Evolutionary conservation across 2,329 filamentous ascomycete genomes (phyloP).

Genomic region (Phaeomoniella chlamydospora): DNA sequence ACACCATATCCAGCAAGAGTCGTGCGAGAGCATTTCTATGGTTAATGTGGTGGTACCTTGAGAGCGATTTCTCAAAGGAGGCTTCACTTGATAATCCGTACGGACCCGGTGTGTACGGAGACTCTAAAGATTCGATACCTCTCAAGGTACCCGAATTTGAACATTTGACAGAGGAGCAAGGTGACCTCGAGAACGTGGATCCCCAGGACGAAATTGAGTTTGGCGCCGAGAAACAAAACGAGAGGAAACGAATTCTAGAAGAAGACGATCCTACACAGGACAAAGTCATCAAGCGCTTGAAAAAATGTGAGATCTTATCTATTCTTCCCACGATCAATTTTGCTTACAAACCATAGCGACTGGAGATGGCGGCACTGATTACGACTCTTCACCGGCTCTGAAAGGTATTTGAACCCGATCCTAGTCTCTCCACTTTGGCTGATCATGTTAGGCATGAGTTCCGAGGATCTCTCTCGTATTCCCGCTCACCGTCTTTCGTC

Average conservation of each 20-base stretch:
- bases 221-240: conserved; percentile 31
- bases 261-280: conserved; percentile 30
- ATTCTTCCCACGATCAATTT: conserved; percentile 9
- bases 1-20: conserved; percentile 65
- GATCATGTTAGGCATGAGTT: conserved; percentile 1
- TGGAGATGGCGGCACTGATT: conserved; percentile 9
- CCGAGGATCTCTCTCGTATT: conserved; percentile 1
- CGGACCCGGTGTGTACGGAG: conserved; percentile 34
- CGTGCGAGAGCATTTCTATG: conserved; percentile 83
- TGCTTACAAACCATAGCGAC: background rate
- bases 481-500: conserved; percentile 2
- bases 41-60: conserved; percentile 98
- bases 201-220: conserved; percentile 32
- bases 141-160: conserved; percentile 32
- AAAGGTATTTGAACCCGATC: background rate
- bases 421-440: background rate
- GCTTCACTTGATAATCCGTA: conserved; percentile 86
- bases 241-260: conserved; percentile 33
- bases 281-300: conserved; percentile 26
- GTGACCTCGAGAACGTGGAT: conserved; percentile 35
- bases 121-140: conserved; percentile 24
- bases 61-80: conserved; percentile 84
- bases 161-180: conserved; percentile 32
- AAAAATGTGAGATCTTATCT: conserved; percentile 20
- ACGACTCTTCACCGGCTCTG: conserved; percentile 1